These are phyloP conservation scores for Combretum micranthum DNA, from an alignment of 345 rosid genomes.

Conservation along the genomic window DNA sequence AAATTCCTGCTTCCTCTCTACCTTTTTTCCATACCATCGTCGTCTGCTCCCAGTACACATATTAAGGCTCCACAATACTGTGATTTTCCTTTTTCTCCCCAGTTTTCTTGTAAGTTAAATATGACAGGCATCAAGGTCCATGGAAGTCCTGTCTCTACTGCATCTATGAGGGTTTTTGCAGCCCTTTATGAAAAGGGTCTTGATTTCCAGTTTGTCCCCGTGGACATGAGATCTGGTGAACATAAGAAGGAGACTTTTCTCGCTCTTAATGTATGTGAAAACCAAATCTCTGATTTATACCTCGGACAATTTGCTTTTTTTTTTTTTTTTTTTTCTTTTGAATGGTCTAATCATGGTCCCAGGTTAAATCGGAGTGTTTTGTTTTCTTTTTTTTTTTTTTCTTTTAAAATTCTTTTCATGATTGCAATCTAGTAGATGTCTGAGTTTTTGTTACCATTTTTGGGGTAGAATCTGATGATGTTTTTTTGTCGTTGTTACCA, in stretches of 20 bases:
- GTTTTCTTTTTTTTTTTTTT: not conserved
- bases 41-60: too few relatives aligned
- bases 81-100: too few relatives aligned
- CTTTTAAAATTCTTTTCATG: slow-evolving; percentile 36
- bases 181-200: slow-evolving; percentile 24
- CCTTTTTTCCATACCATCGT: too few relatives aligned
- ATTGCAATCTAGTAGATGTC: not conserved
- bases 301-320: not conserved
- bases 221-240: slow-evolving; percentile 18
- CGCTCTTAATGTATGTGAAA: slow-evolving; percentile 17
- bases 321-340: slow-evolving; percentile 35
- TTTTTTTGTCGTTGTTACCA: slow-evolving; percentile 7
- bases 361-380: too few relatives aligned
- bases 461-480: not conserved
- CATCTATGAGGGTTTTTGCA: slow-evolving; percentile 10
- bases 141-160: slow-evolving; percentile 8
- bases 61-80: too few relatives aligned
- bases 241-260: slow-evolving; percentile 23
- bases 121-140: slow-evolving; percentile 16
- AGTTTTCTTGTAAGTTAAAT: too few relatives aligned
- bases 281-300: not conserved
- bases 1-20: too few relatives aligned
- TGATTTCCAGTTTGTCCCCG: slow-evolving; percentile 16
- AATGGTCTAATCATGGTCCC: not conserved
- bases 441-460: not conserved